A percentile compares a stretch with the other conserved stretches of the same genome.
These are phyloP conservation scores for Metarhizium sp. DNA, from an alignment of 2,329 filamentous ascomycete species.

Conservation along the genomic window DNA sequence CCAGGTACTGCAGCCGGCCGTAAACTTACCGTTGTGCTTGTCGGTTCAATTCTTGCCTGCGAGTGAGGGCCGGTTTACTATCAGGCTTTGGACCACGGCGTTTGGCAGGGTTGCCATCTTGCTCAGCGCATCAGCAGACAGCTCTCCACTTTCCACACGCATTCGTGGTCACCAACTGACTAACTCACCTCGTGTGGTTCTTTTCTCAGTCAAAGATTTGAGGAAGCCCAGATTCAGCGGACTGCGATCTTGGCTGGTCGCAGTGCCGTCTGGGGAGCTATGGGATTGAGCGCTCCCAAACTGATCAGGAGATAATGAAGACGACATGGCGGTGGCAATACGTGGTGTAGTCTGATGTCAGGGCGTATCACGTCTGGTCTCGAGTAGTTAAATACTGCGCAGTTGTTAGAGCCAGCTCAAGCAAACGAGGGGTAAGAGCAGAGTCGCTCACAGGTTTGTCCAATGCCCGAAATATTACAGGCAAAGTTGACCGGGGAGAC, in stretches of 20 bases:
- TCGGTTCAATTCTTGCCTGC: constrained; percentile 86
- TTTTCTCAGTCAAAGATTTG: constrained; percentile 63
- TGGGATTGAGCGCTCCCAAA: constrained; percentile 17
- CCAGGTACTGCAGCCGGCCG: neutral
- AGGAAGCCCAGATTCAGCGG: constrained; percentile 51
- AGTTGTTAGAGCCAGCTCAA: neutral
- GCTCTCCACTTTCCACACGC: neutral
- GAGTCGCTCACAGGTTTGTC: neutral
- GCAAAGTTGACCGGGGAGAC: neutral
- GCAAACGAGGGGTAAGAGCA: neutral
- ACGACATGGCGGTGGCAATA: constrained; percentile 12
- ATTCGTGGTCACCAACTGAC: neutral
- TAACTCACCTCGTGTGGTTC: constrained; percentile 59
- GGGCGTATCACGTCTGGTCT: neutral
- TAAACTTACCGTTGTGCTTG: constrained; percentile 77
- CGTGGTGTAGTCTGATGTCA: neutral
- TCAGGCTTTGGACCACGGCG: constrained; percentile 91
- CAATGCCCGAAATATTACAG: neutral
- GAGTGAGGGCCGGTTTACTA: constrained; percentile 85
- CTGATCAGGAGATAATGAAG: constrained; percentile 36
- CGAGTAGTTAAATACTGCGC: neutral
- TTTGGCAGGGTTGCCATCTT: constrained; percentile 80
- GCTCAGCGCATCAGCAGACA: constrained; percentile 3
- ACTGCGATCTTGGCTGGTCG: constrained; percentile 26
- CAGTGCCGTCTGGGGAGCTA: constrained; percentile 14